These are phyloP conservation scores for Phytopythium oedochilum DNA, from an alignment of 352 stramenopile genomes.

Conservation along the genomic window DNA sequence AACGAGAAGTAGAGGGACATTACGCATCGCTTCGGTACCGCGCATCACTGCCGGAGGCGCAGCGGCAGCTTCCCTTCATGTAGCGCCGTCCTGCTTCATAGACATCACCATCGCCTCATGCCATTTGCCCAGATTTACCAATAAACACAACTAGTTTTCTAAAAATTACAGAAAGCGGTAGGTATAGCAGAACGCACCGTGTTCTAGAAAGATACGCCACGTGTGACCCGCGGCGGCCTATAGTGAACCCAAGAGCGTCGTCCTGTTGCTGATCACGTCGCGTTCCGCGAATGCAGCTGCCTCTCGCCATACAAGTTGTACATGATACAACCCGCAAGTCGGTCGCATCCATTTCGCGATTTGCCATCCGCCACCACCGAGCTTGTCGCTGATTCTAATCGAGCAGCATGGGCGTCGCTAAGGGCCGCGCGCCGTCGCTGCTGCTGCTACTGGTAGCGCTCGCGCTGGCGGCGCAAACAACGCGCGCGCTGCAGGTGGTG, in stretches of 20 bases:
- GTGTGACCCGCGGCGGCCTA: background rate
- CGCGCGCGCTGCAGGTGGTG: slow-evolving; percentile 17
- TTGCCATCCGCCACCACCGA: background rate
- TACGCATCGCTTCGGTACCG: too few relatives aligned
- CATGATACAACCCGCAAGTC: background rate
- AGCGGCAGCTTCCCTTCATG: too few relatives aligned
- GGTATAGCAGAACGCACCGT: background rate
- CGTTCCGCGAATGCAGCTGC: background rate
- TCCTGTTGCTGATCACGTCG: background rate
- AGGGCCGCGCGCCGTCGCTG: background rate
- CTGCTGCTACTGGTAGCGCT: slow-evolving; percentile 1
- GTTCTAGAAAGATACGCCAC: slow-evolving; percentile 3
- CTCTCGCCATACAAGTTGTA: too few relatives aligned
- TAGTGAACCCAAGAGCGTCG: background rate
- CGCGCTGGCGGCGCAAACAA: slow-evolving; percentile 7
- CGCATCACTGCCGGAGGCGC: too few relatives aligned
- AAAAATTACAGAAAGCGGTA: background rate
- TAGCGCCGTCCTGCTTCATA: too few relatives aligned
- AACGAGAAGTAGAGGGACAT: background rate
- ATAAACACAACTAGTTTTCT: too few relatives aligned
- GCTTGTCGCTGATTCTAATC: too few relatives aligned
- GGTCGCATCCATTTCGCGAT: background rate
- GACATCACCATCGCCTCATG: too few relatives aligned
- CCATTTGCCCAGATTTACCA: too few relatives aligned
- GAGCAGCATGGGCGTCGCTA: background rate